Base-by-base conservation (phyloP, 768 basidiomycete genomes). In the Rubroboletus satanas region DNA sequence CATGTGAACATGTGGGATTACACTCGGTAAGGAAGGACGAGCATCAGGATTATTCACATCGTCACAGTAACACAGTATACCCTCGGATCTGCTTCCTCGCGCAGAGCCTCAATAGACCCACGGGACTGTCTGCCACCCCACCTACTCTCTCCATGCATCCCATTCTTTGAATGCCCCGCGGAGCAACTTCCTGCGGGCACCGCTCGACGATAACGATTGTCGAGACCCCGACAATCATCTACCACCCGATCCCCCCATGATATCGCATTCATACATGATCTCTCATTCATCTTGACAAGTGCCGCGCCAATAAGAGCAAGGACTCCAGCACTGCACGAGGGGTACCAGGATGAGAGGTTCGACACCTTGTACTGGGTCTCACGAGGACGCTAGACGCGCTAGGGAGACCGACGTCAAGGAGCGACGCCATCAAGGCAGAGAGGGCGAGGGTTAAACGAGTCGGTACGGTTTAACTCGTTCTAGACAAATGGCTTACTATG, bases 81-180 rank as follows among this genome's bases (percentile, higher is more conserved):
- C 9, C n/a, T 29, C 26, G 35, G 17, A n/a, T n/a, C 18, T 14
- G 18, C 29, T 18, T 32, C 0, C 45, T n/a, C 17, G n/a, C 41
- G 5, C 2, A 18, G 21, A 18, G 11, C n/a, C 8, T 21, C 7
- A 59, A 52, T 45, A 62, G 18, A 64, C 17, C 39, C 56, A 52
- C 1, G 62, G 62, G 4, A 62, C 5, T 42, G 57, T 45, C 37
- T 39, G 44, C 51, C 56, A 64, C 3, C 14, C 52, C 33, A 57
- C 57, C 28, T 26, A 14, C 29, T 21, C 7, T 12, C 60, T 51
- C 60, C 57, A 64, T 9, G 7, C 32, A 36, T 54, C 57, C 63
- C 60, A 64, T 17, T 52, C 29, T 17, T 47, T 23, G 23, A 65
- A 64, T 1, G 53, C 38, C 4, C 21, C 31, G 7, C 14, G 52